A percentile compares a stretch with the other conserved stretches of the same genome.
phyloP scores from a whole-genome alignment of 805 yeast genomes.

The Metschnikowia dekortorum region DNA sequence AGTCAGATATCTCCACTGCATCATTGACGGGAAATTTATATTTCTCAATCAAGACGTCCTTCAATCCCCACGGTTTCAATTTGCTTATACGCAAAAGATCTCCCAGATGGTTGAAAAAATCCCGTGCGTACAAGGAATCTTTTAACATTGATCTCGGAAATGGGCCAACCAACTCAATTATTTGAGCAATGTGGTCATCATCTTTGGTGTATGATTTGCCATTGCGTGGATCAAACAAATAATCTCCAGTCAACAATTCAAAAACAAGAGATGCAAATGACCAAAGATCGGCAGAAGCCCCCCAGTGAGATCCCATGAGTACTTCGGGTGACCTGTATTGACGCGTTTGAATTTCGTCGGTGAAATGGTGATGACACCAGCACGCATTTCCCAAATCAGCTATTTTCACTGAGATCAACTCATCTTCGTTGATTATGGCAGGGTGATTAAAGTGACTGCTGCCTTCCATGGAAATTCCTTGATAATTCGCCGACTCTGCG shows the following conservation, averaged over 20 bases:
- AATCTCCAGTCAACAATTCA: slow-evolving; percentile 60
- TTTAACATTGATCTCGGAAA: slow-evolving; percentile 41
- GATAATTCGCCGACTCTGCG: slow-evolving; percentile 17
- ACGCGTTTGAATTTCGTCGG: slow-evolving; percentile 65
- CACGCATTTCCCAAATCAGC: slow-evolving; percentile 73
- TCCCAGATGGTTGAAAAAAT: slow-evolving; percentile 20
- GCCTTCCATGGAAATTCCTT: slow-evolving; percentile 7
- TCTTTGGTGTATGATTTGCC: slow-evolving; percentile 47
- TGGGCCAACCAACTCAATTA: slow-evolving; percentile 48
- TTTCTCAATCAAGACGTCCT: slow-evolving; percentile 45
- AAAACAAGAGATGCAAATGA: slow-evolving; percentile 55
- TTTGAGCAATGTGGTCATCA: slow-evolving; percentile 62
- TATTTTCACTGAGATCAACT: slow-evolving; percentile 50
- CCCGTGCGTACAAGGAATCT: slow-evolving; percentile 26
- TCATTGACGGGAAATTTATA: slow-evolving; percentile 54
- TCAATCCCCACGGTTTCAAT: slow-evolving; percentile 49
- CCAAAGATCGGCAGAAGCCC: slow-evolving; percentile 61
- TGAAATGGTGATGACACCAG: slow-evolving; percentile 58
- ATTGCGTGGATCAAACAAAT: slow-evolving; percentile 55
- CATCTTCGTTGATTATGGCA: slow-evolving; percentile 34
- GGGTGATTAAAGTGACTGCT: slow-evolving; percentile 7
- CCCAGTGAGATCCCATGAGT: slow-evolving; percentile 54
- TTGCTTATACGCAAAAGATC: slow-evolving; percentile 43
- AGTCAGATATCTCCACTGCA: slow-evolving; percentile 69
- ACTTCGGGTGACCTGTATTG: slow-evolving; percentile 67